These are phyloP conservation scores for Pichia sp. DNA, from an alignment of 1,139 yeast genomes.

Conservation along the genomic window DNA sequence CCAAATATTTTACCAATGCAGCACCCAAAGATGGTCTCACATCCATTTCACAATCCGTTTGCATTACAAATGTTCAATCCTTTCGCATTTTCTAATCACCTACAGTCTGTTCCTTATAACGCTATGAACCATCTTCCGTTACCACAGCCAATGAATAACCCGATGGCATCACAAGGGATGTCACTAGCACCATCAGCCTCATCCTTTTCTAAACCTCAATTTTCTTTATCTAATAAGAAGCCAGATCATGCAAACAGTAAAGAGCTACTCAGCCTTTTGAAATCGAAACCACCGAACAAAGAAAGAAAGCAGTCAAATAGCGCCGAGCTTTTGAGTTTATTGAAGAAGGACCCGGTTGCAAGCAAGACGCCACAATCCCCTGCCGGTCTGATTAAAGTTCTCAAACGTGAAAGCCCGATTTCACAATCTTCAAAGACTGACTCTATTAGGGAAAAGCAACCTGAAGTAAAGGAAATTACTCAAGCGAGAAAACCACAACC, in stretches of 20 bases:
- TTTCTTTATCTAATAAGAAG: conserved; percentile 32
- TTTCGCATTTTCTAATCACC: not conserved
- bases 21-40: conserved; percentile 17
- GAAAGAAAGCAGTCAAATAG: conserved; percentile 5
- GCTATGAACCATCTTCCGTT: conserved; percentile 13
- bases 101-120: conserved; percentile 7
- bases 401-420: conserved; percentile 18
- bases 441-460: not conserved
- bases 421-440: not conserved
- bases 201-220: conserved; percentile 24
- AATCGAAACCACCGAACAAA: conserved; percentile 30
- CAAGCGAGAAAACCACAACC: not conserved
- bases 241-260: conserved; percentile 43
- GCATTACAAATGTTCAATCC: conserved; percentile 30
- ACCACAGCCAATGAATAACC: conserved; percentile 19
- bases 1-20: conserved; percentile 13
- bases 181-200: conserved; percentile 32
- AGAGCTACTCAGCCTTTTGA: conserved; percentile 50
- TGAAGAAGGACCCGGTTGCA: conserved; percentile 9
- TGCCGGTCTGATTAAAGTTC: conserved; percentile 12
- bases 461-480: not conserved
- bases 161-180: conserved; percentile 23
- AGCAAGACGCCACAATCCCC: not conserved
- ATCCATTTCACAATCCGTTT: conserved; percentile 23
- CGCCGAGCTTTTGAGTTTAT: conserved; percentile 11